Evolutionary conservation across 176 grass and related monocot species (phyloP).

Genomic region (Juncus effusus): DNA sequence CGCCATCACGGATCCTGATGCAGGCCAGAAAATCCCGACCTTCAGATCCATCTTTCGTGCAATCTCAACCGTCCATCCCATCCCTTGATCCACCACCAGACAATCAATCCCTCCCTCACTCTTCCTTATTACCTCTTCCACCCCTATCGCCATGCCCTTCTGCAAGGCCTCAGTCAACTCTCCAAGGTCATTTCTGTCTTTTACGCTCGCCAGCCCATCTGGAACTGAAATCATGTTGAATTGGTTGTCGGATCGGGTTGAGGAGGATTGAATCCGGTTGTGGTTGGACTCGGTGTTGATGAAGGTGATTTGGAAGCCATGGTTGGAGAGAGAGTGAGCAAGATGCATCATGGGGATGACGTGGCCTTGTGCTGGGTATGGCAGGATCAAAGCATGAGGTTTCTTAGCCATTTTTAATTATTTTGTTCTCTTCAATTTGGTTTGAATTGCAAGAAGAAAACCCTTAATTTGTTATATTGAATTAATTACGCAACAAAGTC

Average conservation of each 20-base stretch:
- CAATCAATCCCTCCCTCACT: background rate
- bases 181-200: slow-evolving; percentile 25
- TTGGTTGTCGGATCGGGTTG: too few relatives aligned
- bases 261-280: slow-evolving; percentile 20
- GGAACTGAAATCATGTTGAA: slow-evolving; percentile 15
- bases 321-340: slow-evolving; percentile 38
- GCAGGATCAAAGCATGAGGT: slow-evolving; percentile 49
- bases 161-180: background rate
- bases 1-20: background rate
- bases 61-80: slow-evolving; percentile 23
- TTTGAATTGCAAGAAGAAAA: background rate
- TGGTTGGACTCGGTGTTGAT: slow-evolving; percentile 69
- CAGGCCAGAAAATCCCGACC: slow-evolving; percentile 5
- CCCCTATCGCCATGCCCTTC: background rate
- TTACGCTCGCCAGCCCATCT: slow-evolving; percentile 12
- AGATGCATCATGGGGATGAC: slow-evolving; percentile 57
- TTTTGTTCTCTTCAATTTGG: background rate
- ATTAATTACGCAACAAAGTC: background rate
- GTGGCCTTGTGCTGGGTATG: slow-evolving; percentile 74
- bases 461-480: background rate
- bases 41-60: slow-evolving; percentile 4
- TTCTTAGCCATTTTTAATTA: slow-evolving; percentile 1
- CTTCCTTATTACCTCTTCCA: slow-evolving; percentile 24
- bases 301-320: slow-evolving; percentile 57
- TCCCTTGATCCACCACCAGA: slow-evolving; percentile 3